Evolutionary conservation across 257 asterid genomes (phyloP).

Genomic region (Solanum arcanum): DNA sequence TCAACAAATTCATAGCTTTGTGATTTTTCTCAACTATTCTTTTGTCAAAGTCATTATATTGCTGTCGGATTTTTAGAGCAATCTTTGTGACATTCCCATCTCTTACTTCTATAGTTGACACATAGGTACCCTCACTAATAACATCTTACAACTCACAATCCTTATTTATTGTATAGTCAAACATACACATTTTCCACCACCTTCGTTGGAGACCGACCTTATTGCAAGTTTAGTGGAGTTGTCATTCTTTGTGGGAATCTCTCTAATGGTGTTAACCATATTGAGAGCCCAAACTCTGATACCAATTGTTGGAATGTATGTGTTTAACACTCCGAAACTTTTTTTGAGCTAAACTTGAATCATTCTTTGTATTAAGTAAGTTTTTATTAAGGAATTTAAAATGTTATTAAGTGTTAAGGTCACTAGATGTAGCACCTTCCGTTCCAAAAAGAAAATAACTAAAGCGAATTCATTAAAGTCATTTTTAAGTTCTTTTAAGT

Average conservation of each 20-base stretch:
- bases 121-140: background rate
- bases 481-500: background rate
- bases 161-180: background rate
- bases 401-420: background rate
- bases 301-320: background rate
- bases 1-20: background rate
- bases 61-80: background rate
- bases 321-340: rapidly evolving
- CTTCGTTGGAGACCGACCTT: background rate
- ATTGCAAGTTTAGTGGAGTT: background rate
- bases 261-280: background rate
- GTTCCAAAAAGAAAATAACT: too few species aligned
- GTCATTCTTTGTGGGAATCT: background rate
- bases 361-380: too few species aligned
- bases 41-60: background rate
- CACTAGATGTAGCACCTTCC: background rate
- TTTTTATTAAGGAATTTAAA: too few species aligned
- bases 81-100: background rate
- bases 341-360: background rate
- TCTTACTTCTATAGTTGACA: background rate
- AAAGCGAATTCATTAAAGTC: background rate
- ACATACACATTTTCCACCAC: background rate
- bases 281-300: background rate
- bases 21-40: background rate
- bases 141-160: background rate